Percentiles rank a stretch among this genome's conserved stretches.
These are phyloP conservation scores for Melocanna baccifera DNA, from an alignment of 176 grass and related monocot genomes.

Conservation along the genomic window DNA sequence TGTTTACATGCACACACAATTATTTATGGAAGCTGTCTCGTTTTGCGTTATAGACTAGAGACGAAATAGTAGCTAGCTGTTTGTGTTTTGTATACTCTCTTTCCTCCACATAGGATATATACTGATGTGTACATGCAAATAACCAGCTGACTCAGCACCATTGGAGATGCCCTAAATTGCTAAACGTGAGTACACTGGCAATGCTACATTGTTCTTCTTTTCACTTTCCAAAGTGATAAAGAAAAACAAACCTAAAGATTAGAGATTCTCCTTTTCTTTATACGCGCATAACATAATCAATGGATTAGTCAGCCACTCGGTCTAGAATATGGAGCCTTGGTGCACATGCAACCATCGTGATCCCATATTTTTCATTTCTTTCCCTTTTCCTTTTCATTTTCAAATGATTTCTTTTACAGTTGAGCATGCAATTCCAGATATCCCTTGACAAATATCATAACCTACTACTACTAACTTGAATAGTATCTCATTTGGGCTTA, in stretches of 20 bases:
- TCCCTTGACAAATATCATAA: not conserved
- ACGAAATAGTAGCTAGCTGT: no score
- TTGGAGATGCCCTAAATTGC: no score
- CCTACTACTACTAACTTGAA: slow-evolving; percentile 25
- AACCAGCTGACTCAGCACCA: no score
- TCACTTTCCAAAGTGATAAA: not conserved
- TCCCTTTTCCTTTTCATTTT: not conserved
- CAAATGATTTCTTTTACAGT: not conserved
- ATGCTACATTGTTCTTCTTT: not conserved
- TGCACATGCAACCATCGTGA: slow-evolving; percentile 46
- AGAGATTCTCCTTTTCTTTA: slow-evolving; percentile 6
- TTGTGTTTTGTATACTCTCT: no score
- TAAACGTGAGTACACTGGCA: not conserved
- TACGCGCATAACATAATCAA: not conserved
- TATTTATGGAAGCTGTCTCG: no score
- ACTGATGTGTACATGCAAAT: no score
- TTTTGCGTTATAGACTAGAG: no score
- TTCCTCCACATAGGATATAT: no score
- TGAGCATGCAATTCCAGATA: slow-evolving; percentile 22
- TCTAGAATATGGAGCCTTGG: slow-evolving; percentile 1
- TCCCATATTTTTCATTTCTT: slow-evolving; percentile 36
- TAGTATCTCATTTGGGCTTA: no score
- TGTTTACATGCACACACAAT: no score
- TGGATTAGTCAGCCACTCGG: not conserved
- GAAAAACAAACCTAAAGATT: slow-evolving; percentile 1